Evolutionary conservation across 2,329 filamentous ascomycete genomes (phyloP), one percentile per base, ranked within the genome.

Genomic region (Blastomyces gilchristii): DNA sequence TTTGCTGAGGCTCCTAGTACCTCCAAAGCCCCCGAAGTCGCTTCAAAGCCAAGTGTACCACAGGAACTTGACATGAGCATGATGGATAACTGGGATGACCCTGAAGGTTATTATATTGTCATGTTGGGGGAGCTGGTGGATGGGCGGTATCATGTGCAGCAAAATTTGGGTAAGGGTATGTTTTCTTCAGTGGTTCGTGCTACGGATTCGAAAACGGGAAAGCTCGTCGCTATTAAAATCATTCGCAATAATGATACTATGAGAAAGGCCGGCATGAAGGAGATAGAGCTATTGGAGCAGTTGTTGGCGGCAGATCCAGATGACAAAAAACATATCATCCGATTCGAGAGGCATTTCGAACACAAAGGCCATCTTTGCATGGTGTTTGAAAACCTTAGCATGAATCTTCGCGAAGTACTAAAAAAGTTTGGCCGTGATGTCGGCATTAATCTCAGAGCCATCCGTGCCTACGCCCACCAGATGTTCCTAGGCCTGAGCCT

Each of bases 111-210:
- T 74, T 99, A 97, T 81, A 95, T 94, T 76, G 87, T 97, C 63
- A 91, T 95, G 63, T 86, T 91, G 50, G 92, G 93, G 71, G 94
- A 99, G 78, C 79, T 97, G 60, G 82, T 99, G 66, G 89, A 96
- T 69, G 87, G 87, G 39, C 88, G 91, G 43, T 97, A 97, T 75
- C 90, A 94, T 72, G 86, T 99, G 41, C 88, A 93, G 73, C 86
- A 92, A 64, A 87, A 87, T 61, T 82, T 99, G 28, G 94, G 94
- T 67, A 91, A 90, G 75, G 94, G 94, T 69, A 96, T 97, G 83
- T 99, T 97, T 74, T 96, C 94, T 0, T 91, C 91, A 9, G 94
- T 99, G n/a, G 91, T 94, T 61, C 87, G 91, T 67, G 94, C 94
- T 28, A 83, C 85, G 66, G 92, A 97, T 75, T 83, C 87, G 28